Evolutionary conservation across 164 flowering plant genomes (phyloP), one percentile per base, ranked within the genome.

Genomic region (Nymphaea colorata): DNA sequence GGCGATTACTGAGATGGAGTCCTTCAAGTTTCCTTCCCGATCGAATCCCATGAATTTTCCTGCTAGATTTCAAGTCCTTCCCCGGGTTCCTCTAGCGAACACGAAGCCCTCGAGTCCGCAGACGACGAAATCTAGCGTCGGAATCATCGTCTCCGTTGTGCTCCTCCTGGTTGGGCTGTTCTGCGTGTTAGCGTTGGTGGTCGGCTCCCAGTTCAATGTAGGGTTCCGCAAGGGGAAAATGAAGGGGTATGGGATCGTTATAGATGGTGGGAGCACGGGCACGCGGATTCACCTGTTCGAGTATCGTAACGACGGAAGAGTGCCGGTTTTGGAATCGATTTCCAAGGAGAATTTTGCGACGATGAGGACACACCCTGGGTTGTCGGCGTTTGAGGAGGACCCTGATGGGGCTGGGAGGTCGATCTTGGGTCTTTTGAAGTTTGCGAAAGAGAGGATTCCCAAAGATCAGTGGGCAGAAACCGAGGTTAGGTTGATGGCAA

Each of bases 191-290:
- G 41, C 75, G 3, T 15, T 77, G 42, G n/a, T 43, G 25, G 11
- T 25, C 44, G 63, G 62, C 2, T 6, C 57, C n/a, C 17, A 16
- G 6, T 61, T 61, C 63, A 61, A 61, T 61, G 11, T 65, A 60
- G 14, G 66, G 66, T 42, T 53, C 65, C 11, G 17, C 71, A 41
- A 66, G n/a, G 42, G 11, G n/a, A 6, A 8, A 45, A 67, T 42
- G 62, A 68, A 43, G 47, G 79, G 75, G 59, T 89, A 71, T 69
- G 76, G 83, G 66, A 79, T 91, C 43, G 77, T 94, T 59, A 88
- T 94, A 61, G 98, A 94, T 64, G 98, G 96, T 0, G 99, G 99
- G 6, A 94, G 98, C 65, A 91, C 99, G 0, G 99, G 99, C 41
- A 85, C 89, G 12, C 79, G 99, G 62, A 83, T 90, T 62, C 97